These are phyloP conservation scores for Amanita muscaria DNA, from an alignment of 768 basidiomycete species.

Conservation along the genomic window DNA sequence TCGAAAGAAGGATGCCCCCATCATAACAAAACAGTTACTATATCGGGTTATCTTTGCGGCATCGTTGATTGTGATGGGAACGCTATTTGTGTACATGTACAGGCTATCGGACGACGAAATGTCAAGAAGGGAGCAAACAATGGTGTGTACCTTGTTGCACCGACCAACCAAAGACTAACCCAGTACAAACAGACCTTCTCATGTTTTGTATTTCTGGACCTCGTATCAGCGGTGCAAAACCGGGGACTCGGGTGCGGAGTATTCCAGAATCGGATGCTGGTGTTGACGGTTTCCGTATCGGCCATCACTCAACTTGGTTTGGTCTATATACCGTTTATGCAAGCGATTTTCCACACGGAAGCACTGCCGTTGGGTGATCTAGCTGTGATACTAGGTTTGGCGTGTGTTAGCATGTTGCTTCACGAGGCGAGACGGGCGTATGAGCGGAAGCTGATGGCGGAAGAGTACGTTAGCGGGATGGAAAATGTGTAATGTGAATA, in stretches of 20 bases:
- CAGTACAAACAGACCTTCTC: slow-evolving; percentile 83
- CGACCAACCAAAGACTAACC: not conserved
- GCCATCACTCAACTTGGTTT: slow-evolving; percentile 77
- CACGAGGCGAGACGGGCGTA: slow-evolving; percentile 77
- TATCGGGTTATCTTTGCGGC: slow-evolving; percentile 88
- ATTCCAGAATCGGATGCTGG: slow-evolving; percentile 80
- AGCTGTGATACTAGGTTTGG: slow-evolving; percentile 59
- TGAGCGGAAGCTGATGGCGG: slow-evolving; percentile 39
- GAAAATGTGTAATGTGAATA: slow-evolving; percentile 1
- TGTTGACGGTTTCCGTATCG: slow-evolving; percentile 81
- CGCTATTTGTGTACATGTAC: slow-evolving; percentile 78
- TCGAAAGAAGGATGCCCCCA: slow-evolving; percentile 84
- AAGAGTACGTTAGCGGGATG: slow-evolving; percentile 1
- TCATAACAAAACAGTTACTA: slow-evolving; percentile 68
- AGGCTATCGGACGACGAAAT: slow-evolving; percentile 78
- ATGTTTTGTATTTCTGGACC: slow-evolving; percentile 93
- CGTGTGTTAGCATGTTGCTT: slow-evolving; percentile 49
- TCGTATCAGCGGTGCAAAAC: slow-evolving; percentile 91
- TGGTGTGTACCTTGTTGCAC: slow-evolving; percentile 48
- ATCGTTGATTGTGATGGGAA: slow-evolving; percentile 83
- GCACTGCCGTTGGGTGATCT: slow-evolving; percentile 65
- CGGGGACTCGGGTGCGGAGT: slow-evolving; percentile 84
- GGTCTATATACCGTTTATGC: slow-evolving; percentile 87
- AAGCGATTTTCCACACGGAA: slow-evolving; percentile 89
- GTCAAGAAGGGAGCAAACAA: slow-evolving; percentile 87